Evolutionary conservation across 2,329 filamentous ascomycete species (phyloP).

Genomic region (Pyrenophora teres): DNA sequence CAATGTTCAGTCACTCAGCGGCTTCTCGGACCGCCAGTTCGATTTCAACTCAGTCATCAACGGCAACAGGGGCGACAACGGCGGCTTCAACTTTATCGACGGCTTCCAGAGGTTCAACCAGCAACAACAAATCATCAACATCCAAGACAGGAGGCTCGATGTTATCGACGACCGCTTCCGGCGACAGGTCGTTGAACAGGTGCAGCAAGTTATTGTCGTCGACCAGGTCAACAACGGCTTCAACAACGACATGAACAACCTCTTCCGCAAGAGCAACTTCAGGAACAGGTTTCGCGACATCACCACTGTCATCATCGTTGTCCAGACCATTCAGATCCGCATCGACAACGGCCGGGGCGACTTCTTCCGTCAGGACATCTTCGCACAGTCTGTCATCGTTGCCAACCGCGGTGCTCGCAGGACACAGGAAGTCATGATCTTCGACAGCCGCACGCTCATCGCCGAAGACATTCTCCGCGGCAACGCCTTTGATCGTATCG

Average conservation of each 20-base stretch:
- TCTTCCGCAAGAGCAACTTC: conserved; percentile 38
- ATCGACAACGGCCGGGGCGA: conserved; percentile 34
- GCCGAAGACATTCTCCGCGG: conserved; percentile 33
- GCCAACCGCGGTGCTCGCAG: conserved; percentile 34
- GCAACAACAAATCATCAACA: conserved; percentile 35
- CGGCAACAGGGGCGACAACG: conserved; percentile 19
- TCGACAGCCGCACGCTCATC: conserved; percentile 31
- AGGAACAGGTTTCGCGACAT: conserved; percentile 24
- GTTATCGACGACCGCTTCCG: conserved; percentile 33
- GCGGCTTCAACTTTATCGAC: conserved; percentile 39
- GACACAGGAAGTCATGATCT: conserved; percentile 39
- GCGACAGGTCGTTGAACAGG: conserved; percentile 33
- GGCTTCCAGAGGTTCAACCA: conserved; percentile 40
- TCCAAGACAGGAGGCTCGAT: conserved; percentile 35
- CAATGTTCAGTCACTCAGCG: conserved; percentile 19
- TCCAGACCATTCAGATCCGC: conserved; percentile 37
- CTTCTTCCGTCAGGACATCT: conserved; percentile 31
- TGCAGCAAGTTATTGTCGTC: conserved; percentile 35
- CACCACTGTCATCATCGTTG: conserved; percentile 36
- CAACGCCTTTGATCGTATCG: conserved; percentile 19
- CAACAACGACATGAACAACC: conserved; percentile 39
- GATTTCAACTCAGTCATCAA: conserved; percentile 23
- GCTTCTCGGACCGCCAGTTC: conserved; percentile 21
- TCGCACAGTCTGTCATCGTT: conserved; percentile 34
- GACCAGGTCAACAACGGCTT: conserved; percentile 37